phyloP scores from a whole-genome alignment of 371 early-diverging fungal species.

The Fennellomyces sp. region DNA sequence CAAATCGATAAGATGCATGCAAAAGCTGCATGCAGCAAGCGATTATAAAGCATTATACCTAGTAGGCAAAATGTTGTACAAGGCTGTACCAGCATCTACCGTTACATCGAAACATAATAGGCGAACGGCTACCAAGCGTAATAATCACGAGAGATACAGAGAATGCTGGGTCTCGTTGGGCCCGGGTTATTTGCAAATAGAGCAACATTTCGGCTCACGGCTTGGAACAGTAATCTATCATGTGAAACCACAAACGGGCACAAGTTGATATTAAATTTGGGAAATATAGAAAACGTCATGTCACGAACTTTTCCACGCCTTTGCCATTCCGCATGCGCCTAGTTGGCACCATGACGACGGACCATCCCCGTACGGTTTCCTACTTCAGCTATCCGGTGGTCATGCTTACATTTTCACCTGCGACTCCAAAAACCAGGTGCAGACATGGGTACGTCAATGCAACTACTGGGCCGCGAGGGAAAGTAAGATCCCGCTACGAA shows the following conservation, averaged over 20 bases:
- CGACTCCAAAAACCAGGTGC: neutral
- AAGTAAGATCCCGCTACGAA: constrained; percentile 23
- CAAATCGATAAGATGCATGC: neutral
- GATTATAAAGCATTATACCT: neutral
- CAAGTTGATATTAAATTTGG: too few species aligned
- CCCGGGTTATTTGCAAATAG: constrained; percentile 4
- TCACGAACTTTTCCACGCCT: constrained; percentile 6
- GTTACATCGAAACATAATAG: neutral
- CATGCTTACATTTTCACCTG: constrained; percentile 6
- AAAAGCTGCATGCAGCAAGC: neutral
- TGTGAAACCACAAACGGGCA: neutral
- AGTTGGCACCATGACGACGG: constrained; percentile 7
- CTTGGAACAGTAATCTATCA: constrained; percentile 4
- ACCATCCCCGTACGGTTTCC: neutral
- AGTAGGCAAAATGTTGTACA: neutral
- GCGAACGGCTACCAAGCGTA: neutral
- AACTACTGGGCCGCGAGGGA: constrained; percentile 30
- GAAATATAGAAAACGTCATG: constrained; percentile 4
- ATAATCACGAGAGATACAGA: neutral
- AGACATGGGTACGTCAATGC: constrained; percentile 27
- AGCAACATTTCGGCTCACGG: neutral
- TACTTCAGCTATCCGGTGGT: constrained; percentile 8
- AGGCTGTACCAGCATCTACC: neutral
- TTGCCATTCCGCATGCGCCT: constrained; percentile 8
- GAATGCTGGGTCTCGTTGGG: constrained; percentile 2